These are phyloP conservation scores for Pythium guiyangense DNA, from an alignment of 352 stramenopile genomes.

Conservation along the genomic window DNA sequence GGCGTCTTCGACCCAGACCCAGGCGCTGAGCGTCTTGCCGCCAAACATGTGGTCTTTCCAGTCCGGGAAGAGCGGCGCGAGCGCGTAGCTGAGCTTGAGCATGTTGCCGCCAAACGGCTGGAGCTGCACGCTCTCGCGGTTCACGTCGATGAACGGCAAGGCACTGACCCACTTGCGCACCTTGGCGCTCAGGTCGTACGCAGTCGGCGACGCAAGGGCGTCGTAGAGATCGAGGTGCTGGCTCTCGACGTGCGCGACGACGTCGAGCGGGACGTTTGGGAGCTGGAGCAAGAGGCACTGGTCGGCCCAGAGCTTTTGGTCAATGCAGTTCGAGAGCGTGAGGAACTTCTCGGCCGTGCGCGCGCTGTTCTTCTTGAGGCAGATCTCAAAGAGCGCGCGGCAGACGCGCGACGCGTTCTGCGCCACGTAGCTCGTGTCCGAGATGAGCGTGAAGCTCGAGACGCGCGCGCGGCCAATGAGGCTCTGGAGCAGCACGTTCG, in stretches of 20 bases:
- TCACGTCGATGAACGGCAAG: slow-evolving; percentile 65
- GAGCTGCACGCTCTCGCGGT: slow-evolving; percentile 68
- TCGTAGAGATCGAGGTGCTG: slow-evolving; percentile 71
- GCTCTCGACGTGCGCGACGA: slow-evolving; percentile 83
- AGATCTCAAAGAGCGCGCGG: slow-evolving; percentile 99
- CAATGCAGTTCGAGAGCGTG: slow-evolving; percentile 95
- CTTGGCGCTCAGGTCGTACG: slow-evolving; percentile 43
- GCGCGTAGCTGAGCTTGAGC: slow-evolving; percentile 87
- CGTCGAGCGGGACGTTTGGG: slow-evolving; percentile 82
- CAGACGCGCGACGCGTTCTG: slow-evolving; percentile 97
- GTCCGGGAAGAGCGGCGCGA: slow-evolving; percentile 59
- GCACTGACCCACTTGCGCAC: slow-evolving; percentile 63
- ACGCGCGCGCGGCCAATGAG: slow-evolving; percentile 72
- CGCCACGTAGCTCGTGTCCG: slow-evolving; percentile 99
- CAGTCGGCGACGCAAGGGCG: slow-evolving; percentile 30
- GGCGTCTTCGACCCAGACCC: slow-evolving; percentile 98
- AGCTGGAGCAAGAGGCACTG: slow-evolving; percentile 94
- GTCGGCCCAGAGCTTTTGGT: slow-evolving; percentile 97
- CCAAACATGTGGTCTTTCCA: slow-evolving; percentile 63
- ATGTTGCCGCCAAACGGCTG: slow-evolving; percentile 96
- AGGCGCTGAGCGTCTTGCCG: slow-evolving; percentile 82
- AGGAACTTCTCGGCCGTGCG: slow-evolving; percentile 92
- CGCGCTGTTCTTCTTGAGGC: slow-evolving; percentile 86
- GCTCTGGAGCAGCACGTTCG: slow-evolving; percentile 95
- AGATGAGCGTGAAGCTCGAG: slow-evolving; percentile 97